Evolutionary conservation across 2,329 filamentous ascomycete genomes (phyloP), one percentile per base, ranked within the genome.

Genomic region (Epichloe elymi): DNA sequence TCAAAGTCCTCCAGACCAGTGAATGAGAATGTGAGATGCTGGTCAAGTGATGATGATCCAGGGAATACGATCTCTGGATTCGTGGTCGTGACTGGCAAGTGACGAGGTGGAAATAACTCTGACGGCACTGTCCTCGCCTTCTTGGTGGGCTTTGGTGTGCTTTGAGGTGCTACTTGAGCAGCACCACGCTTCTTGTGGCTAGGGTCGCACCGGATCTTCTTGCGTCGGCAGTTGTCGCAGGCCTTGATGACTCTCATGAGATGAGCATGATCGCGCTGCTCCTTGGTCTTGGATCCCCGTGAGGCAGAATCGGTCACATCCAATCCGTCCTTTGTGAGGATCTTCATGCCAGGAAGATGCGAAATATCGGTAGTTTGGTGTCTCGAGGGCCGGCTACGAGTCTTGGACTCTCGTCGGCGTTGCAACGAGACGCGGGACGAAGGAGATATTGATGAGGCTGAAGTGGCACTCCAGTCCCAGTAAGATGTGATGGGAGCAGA

Each of bases 161-260:
- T 58, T 47, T 61, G 58, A 54, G 61, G 66, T 23, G 63, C 53
- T 12, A 53, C 53, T 53, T 64, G 64, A 17, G 70, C 54, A 49
- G 67, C 64, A 19, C 62, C 56, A 30, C 69, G 65, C 67, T 73
- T 74, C 70, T 73, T 77, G 63, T 82, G 78, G 65, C 73, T 77
- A 2, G 78, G 78, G 56, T 80, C 76, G 61, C 78, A 82, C 44
- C 78, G 74, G 40, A 78, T 72, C 74, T 84, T 84, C 73, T 82
- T 83, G 62, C 69, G 72, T 54, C 72, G 70, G 68, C 80, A 84
- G 54, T 70, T 69, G 42, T 81, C 76, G 61, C 80, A 84, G n/a
- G 80, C 80, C 67, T 82, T 82, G 62, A 83, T 78, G 60, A 80
- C 79, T 53, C 80, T 71, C 77, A 84, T 83, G 45, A 83, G 66